Evolutionary conservation across 805 yeast species (phyloP), one percentile per base, ranked within the genome.

Genomic region (Kluyveromyces nonfermentans): DNA sequence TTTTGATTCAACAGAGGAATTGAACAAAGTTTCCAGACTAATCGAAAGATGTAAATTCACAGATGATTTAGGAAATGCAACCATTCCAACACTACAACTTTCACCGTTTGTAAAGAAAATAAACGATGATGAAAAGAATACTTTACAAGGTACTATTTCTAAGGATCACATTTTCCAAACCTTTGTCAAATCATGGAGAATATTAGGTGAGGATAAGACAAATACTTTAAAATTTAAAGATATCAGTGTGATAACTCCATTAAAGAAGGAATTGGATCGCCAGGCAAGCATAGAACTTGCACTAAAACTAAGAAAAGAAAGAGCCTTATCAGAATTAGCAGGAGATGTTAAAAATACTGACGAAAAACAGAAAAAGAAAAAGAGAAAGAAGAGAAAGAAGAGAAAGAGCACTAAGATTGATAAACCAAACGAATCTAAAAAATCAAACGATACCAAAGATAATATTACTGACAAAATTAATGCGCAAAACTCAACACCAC

Each of bases 1-100:
- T 15, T 70, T 74, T 44, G 59, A 61, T 33, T 51, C 53, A 7
- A 49, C 54, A 35, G 59, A 54, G 2, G 47, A 50, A 10, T 41
- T 71, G 20, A 54, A 56, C 19, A 51, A 53, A n/a, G 69, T 72
- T 49, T 53, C 56, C 14, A 40, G 44, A 20, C 56, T 49, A 9
- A 53, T 71, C 7, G 46, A 52, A 17, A 63, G 54, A 1, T 51
- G 63, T 31, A 53, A 37, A n/a, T 60, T 60, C 59, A 31, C 64
- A 59, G 60, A 60, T 45, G 59, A 56, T 40, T 50, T 46, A 31
- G 57, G 55, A 36, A 57, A 54, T 39, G 48, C 56, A 7, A 47
- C 50, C 44, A 49, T 37, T 21, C 54, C 51, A 28, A 46, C 41
- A 17, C 30, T 51, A 6, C 51, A 45, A 22, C 36, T 55, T 4